phyloP scores from a whole-genome alignment of 2,329 filamentous ascomycete species.

The Lachnellula arida region DNA sequence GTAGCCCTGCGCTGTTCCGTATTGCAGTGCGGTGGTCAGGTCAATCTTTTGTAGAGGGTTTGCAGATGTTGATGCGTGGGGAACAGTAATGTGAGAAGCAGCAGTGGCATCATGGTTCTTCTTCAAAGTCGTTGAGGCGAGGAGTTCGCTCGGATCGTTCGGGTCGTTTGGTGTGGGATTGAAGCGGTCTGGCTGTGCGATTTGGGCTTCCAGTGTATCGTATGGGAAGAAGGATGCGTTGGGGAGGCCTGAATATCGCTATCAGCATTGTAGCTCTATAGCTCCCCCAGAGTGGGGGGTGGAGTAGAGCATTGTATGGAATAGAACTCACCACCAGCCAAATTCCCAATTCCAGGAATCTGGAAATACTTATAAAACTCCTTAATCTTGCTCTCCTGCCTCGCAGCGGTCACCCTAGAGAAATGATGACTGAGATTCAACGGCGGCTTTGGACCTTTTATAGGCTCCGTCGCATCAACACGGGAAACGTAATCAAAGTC shows the following conservation, averaged over 20 bases:
- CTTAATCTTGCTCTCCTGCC: constrained; percentile 66
- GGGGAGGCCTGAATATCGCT: constrained; percentile 55
- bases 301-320: background rate
- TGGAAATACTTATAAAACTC: constrained; percentile 79
- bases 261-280: constrained; percentile 8
- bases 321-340: constrained; percentile 52
- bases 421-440: constrained; percentile 76
- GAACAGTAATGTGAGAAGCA: constrained; percentile 59
- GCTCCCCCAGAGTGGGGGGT: background rate
- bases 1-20: constrained; percentile 78
- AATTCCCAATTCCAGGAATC: constrained; percentile 57
- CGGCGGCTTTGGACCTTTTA: constrained; percentile 39
- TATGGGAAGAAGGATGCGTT: constrained; percentile 81
- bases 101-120: constrained; percentile 22
- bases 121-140: constrained; percentile 32
- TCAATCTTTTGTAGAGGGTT: constrained; percentile 71
- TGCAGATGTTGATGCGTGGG: constrained; percentile 56
- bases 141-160: constrained; percentile 32
- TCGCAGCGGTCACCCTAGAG: constrained; percentile 62
- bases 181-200: constrained; percentile 71
- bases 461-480: constrained; percentile 6
- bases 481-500: constrained; percentile 25
- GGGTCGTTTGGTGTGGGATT: constrained; percentile 62
- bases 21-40: constrained; percentile 76
- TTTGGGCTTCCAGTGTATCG: constrained; percentile 81